These are phyloP conservation scores for Xylaria multiplex DNA, from an alignment of 2,329 filamentous ascomycete genomes.

Conservation along the genomic window DNA sequence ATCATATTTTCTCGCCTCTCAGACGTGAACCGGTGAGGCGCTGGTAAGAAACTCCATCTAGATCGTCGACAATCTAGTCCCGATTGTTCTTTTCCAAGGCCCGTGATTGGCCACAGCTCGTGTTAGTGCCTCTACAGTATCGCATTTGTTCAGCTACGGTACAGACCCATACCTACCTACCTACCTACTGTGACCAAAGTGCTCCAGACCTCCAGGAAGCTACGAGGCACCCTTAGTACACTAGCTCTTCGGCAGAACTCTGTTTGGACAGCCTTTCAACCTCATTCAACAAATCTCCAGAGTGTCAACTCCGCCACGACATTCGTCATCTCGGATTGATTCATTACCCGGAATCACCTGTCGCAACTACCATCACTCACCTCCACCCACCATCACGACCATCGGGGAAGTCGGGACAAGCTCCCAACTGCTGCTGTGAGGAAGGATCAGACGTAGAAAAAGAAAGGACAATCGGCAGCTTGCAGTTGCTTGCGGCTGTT, in stretches of 20 bases:
- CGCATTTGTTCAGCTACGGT: background rate
- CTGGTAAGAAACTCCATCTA: background rate
- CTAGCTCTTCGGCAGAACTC: conserved; percentile 26
- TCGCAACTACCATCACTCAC: conserved; percentile 24
- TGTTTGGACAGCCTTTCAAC: conserved; percentile 29
- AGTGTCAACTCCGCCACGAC: conserved; percentile 17
- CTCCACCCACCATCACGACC: background rate
- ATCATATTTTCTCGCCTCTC: background rate
- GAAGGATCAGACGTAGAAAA: conserved; percentile 29
- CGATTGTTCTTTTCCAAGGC: too few species aligned
- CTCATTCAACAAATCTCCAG: conserved; percentile 31
- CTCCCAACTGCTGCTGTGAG: conserved; percentile 13
- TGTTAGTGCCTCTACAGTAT: background rate
- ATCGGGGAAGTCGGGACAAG: conserved; percentile 10
- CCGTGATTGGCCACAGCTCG: background rate
- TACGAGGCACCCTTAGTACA: conserved; percentile 20
- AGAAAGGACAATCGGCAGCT: conserved; percentile 40
- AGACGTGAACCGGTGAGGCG: background rate
- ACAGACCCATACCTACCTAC: background rate
- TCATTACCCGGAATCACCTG: conserved; percentile 3
- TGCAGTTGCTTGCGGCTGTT: conserved; percentile 41
- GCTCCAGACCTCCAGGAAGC: conserved; percentile 13
- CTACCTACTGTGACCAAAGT: background rate
- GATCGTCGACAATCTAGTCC: background rate
- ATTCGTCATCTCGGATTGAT: conserved; percentile 17